Evolutionary conservation across 305 asterid species (phyloP).

Genomic region (Salvia sclarea): DNA sequence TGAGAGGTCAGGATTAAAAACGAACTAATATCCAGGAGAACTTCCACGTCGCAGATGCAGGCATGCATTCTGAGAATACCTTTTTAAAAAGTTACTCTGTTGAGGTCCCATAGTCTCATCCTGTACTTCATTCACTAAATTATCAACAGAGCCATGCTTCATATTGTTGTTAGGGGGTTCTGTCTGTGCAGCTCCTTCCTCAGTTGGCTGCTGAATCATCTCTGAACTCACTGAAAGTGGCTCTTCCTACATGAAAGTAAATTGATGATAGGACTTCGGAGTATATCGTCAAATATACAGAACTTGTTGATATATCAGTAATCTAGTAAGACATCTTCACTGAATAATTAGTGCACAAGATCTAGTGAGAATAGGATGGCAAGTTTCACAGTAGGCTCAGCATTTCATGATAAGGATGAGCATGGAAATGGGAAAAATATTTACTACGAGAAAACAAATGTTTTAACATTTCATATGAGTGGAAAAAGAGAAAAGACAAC

Average conservation of each 20-base stretch:
- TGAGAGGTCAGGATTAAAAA: slow-evolving; percentile 24
- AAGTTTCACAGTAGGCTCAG: background rate
- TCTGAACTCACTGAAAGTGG: slow-evolving; percentile 39
- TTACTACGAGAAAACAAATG: background rate
- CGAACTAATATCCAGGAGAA: slow-evolving; percentile 6
- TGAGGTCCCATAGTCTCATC: slow-evolving; percentile 54
- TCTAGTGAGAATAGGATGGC: background rate
- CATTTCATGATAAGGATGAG: slow-evolving; percentile 6
- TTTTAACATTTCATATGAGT: background rate
- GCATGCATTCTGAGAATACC: slow-evolving; percentile 48
- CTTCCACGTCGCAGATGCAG: slow-evolving; percentile 12
- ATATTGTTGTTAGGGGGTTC: slow-evolving; percentile 40
- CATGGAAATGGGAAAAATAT: background rate
- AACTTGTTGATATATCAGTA: slow-evolving; percentile 4
- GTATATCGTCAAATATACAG: slow-evolving; percentile 15
- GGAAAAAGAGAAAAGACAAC: background rate
- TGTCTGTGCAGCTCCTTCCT: slow-evolving; percentile 40
- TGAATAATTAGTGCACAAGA: background rate
- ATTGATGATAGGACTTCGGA: slow-evolving; percentile 21
- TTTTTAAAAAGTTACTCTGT: slow-evolving; percentile 64
- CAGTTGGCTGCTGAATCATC: slow-evolving; percentile 40
- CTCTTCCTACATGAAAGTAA: slow-evolving; percentile 53
- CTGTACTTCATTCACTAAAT: slow-evolving; percentile 42
- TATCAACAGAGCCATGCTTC: slow-evolving; percentile 39
- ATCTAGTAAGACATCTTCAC: background rate